Evolutionary conservation across 768 basidiomycete genomes (phyloP).

Genomic region (Tylopilus subfusipes): DNA sequence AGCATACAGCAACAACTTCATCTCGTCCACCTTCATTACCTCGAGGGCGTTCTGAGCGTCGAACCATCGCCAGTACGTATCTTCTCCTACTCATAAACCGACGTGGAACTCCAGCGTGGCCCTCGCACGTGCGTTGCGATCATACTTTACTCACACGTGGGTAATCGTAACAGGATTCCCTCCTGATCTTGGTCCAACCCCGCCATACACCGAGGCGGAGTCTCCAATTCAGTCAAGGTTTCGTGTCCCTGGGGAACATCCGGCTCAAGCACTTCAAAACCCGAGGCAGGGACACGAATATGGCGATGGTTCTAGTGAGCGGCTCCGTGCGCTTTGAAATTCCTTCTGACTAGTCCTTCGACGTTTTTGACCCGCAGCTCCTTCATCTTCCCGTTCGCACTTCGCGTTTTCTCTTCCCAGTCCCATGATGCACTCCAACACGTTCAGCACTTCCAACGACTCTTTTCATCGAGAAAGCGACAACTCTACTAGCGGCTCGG

Average conservation of each 20-base stretch:
- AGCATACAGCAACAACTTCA: not conserved
- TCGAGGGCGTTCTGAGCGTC: constrained; percentile 6
- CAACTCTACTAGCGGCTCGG: not conserved
- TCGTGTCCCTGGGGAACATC: constrained; percentile 1
- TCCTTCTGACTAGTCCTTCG: not conserved
- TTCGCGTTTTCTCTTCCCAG: not conserved
- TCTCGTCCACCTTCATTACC: not conserved
- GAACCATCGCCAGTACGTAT: not conserved
- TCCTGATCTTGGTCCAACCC: constrained; percentile 22
- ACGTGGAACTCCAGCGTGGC: not conserved
- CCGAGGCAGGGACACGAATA: constrained; percentile 10
- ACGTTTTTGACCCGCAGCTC: not conserved
- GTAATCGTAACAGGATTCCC: not conserved
- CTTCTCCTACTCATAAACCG: not conserved
- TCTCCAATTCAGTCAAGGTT: not conserved
- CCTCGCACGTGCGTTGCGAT: not conserved
- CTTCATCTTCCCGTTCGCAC: not conserved
- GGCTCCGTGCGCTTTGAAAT: not conserved
- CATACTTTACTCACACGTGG: not conserved
- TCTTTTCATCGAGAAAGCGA: constrained; percentile 3
- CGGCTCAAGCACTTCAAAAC: constrained; percentile 22
- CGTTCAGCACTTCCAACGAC: constrained; percentile 5
- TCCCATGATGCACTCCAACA: not conserved
- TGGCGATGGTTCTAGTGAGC: not conserved
- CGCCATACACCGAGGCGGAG: constrained; percentile 18